Conservation (phyloP, 192 early-diverging fungal genomes). For the Backusella circina region DNA sequence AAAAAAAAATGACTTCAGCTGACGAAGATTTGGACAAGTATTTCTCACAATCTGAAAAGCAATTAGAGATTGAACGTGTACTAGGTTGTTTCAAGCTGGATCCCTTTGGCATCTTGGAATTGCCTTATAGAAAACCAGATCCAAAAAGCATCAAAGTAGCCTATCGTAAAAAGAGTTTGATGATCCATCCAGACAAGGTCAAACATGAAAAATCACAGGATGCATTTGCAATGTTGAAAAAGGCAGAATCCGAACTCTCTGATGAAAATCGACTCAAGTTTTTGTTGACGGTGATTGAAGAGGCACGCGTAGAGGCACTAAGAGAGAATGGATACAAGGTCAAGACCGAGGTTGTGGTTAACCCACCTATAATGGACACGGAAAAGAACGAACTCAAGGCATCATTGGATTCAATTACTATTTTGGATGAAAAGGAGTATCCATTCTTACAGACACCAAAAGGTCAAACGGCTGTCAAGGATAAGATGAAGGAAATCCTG, state of each 20-base stretch:
- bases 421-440: constrained; percentile 23
- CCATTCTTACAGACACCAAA: constrained; percentile 41
- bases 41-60: constrained; percentile 48
- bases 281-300: constrained; percentile 49
- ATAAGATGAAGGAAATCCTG: constrained; percentile 46
- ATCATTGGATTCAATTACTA: constrained; percentile 25
- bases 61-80: constrained; percentile 58
- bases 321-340: constrained; percentile 29
- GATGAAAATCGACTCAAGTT: constrained; percentile 42
- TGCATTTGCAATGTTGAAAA: constrained; percentile 54
- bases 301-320: constrained; percentile 46
- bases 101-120: constrained; percentile 53
- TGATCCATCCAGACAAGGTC: constrained; percentile 62
- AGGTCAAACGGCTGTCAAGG: constrained; percentile 40
- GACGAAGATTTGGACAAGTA: constrained; percentile 44
- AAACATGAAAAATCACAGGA: constrained; percentile 50
- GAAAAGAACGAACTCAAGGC: constrained; percentile 21
- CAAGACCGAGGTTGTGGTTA: constrained; percentile 14
- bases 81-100: constrained; percentile 49
- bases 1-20: neutral
- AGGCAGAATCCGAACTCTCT: constrained; percentile 55
- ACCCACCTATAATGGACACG: constrained; percentile 21
- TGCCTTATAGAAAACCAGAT: constrained; percentile 36
- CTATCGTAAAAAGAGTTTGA: constrained; percentile 58
- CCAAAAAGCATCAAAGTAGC: constrained; percentile 51